Conservation (phyloP, 73 alveolate genomes). For the Paraurostyla sp. region DNA sequence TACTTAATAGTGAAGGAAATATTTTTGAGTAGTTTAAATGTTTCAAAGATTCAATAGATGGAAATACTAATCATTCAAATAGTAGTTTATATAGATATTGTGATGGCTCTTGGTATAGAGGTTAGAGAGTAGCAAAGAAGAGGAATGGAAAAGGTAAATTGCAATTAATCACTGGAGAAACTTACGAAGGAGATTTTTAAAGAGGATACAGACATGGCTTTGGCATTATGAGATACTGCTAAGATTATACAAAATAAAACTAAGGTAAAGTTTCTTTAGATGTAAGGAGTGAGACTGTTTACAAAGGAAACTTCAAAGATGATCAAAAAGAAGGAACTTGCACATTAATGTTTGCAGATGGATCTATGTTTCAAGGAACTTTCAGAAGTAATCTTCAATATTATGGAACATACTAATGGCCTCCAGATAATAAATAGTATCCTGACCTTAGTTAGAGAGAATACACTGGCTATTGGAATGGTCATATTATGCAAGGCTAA, state of each 20-base stretch:
- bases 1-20: neutral
- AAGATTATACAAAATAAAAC: neutral
- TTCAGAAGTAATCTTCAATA: conserved; percentile 17
- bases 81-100: conserved; percentile 32
- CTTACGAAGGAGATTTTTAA: conserved; percentile 37
- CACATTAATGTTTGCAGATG: conserved; percentile 28
- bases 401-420: conserved; percentile 51
- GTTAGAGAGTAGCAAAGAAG: neutral
- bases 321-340: conserved; percentile 32
- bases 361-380: conserved; percentile 37
- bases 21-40: neutral
- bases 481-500: conserved; percentile 49
- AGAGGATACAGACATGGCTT: conserved; percentile 52
- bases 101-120: conserved; percentile 58
- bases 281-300: neutral
- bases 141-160: conserved; percentile 52
- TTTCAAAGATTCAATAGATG: conserved; percentile 8
- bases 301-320: conserved; percentile 34
- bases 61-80: too few species aligned
- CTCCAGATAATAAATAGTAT: neutral
- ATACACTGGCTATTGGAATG: conserved; percentile 54
- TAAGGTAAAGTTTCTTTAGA: too few species aligned
- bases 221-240: neutral
- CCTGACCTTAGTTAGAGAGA: conserved; percentile 19
- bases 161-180: conserved; percentile 14